Percentiles rank a stretch among this genome's conserved stretches.
phyloP scores from a whole-genome alignment of 2,329 filamentous ascomycete species.

The Escovopsis sp. region DNA sequence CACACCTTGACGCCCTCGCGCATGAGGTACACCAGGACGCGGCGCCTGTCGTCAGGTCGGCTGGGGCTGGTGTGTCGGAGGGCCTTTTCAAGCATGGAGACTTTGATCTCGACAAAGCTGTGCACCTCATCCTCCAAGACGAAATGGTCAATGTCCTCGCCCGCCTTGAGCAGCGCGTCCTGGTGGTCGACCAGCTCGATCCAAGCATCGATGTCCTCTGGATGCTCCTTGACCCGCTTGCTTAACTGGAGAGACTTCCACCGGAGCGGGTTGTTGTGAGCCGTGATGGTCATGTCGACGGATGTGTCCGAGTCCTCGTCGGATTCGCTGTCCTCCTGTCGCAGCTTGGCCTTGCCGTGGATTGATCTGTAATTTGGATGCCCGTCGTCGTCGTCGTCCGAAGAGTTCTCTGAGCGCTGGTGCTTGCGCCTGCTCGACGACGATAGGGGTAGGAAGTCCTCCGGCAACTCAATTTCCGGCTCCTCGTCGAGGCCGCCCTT shows the following conservation, averaged over 20 bases:
- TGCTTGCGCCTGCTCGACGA: constrained; percentile 20
- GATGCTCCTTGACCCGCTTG: constrained; percentile 47
- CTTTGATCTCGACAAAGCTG: constrained; percentile 63
- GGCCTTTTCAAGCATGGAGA: constrained; percentile 68
- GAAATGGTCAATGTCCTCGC: constrained; percentile 27
- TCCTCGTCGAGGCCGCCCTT: constrained; percentile 10
- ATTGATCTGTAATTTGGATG: constrained; percentile 50
- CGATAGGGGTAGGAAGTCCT: constrained; percentile 35
- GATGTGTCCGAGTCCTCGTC: constrained; percentile 33
- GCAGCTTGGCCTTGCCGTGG: constrained; percentile 42
- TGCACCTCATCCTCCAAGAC: constrained; percentile 45
- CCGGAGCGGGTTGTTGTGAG: constrained; percentile 30
- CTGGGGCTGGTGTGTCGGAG: constrained; percentile 35
- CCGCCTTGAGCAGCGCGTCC: constrained; percentile 44
- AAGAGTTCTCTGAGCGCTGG: constrained; percentile 20
- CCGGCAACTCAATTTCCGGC: constrained; percentile 13
- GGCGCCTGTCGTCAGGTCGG: constrained; percentile 31
- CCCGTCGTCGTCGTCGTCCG: constrained; percentile 34
- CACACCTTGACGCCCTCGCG: constrained; percentile 61
- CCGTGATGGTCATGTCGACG: constrained; percentile 18
- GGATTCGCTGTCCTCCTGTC: constrained; percentile 32
- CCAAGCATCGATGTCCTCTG: constrained; percentile 59
- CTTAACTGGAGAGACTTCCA: constrained; percentile 47
- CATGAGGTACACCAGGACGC: constrained; percentile 54
- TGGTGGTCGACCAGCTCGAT: constrained; percentile 67